phyloP scores from a whole-genome alignment of 306 rosid species.

The Spatholobus suberectus region DNA sequence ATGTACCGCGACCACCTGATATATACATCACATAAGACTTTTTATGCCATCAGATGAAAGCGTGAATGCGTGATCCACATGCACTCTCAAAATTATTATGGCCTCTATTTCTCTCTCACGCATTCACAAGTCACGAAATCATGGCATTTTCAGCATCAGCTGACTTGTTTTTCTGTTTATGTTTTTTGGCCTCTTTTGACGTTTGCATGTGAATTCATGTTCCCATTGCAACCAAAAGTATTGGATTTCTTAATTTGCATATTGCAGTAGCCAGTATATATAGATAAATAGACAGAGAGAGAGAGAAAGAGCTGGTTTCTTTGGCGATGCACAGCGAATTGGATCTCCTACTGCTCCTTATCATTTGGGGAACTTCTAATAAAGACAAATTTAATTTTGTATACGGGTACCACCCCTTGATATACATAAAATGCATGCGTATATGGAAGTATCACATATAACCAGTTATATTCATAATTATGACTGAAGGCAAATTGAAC shows the following conservation, averaged over 20 bases:
- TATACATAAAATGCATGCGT: neutral
- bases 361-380: conserved; percentile 20
- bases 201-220: conserved; percentile 23
- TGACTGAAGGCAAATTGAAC: neutral
- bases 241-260: neutral
- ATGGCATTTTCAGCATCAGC: neutral
- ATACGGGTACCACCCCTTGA: neutral
- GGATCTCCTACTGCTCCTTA: neutral
- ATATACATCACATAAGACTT: conserved; percentile 9
- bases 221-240: neutral
- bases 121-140: neutral
- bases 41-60: neutral
- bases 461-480: neutral
- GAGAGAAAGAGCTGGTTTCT: no score
- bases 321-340: no score
- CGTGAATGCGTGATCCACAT: no score
- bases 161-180: neutral
- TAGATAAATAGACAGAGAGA: no score
- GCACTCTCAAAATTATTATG: neutral
- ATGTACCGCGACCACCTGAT: conserved; percentile 42
- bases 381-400: neutral
- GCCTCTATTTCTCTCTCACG: neutral
- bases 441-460: neutral
- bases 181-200: conserved; percentile 3
- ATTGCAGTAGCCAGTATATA: no score